Evolutionary conservation across 495 filamentous ascomycete species (phyloP).

Genomic region (Podospora conica): DNA sequence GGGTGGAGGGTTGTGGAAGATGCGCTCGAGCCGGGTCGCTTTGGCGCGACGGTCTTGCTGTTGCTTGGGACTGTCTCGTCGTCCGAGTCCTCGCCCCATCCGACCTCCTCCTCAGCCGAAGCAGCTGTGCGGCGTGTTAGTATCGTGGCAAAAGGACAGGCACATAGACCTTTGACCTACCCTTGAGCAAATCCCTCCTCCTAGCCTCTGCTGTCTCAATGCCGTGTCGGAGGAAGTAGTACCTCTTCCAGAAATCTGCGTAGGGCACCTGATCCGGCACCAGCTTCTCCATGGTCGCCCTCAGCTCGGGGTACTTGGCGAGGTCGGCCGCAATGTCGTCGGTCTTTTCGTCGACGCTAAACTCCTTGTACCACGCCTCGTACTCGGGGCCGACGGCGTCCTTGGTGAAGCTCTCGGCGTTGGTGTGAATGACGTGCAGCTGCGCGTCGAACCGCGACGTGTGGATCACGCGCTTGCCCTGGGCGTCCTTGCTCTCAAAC

Average conservation of each 20-base stretch:
- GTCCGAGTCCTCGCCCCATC: slow-evolving; percentile 65
- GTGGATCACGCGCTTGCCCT: slow-evolving; percentile 86
- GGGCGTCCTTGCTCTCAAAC: slow-evolving; percentile 87
- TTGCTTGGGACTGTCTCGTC: slow-evolving; percentile 15
- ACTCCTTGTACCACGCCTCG: slow-evolving; percentile 64
- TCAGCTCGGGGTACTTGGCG: slow-evolving; percentile 81
- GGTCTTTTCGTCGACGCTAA: slow-evolving; percentile 79
- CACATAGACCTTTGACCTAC: slow-evolving; percentile 41
- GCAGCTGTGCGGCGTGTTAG: slow-evolving; percentile 41
- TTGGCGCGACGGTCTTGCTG: slow-evolving; percentile 22
- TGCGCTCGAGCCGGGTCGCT: slow-evolving; percentile 39
- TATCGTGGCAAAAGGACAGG: slow-evolving; percentile 4
- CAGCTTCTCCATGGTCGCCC: slow-evolving; percentile 88
- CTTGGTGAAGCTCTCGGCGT: slow-evolving; percentile 73
- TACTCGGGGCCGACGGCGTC: slow-evolving; percentile 74
- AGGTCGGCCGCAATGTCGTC: slow-evolving; percentile 76
- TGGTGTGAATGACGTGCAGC: slow-evolving; percentile 88
- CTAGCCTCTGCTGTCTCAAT: slow-evolving; percentile 94
- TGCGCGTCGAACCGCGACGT: slow-evolving; percentile 93
- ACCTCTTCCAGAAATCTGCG: slow-evolving; percentile 84
- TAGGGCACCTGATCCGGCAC: slow-evolving; percentile 90
- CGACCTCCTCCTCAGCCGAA: slow-evolving; percentile 67
- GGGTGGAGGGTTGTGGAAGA: slow-evolving; percentile 52
- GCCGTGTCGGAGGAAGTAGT: slow-evolving; percentile 91
- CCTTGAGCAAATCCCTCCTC: slow-evolving; percentile 84